Base-by-base conservation (phyloP, 148 eudicot genomes). In the Chenopodium suecicum region DNA sequence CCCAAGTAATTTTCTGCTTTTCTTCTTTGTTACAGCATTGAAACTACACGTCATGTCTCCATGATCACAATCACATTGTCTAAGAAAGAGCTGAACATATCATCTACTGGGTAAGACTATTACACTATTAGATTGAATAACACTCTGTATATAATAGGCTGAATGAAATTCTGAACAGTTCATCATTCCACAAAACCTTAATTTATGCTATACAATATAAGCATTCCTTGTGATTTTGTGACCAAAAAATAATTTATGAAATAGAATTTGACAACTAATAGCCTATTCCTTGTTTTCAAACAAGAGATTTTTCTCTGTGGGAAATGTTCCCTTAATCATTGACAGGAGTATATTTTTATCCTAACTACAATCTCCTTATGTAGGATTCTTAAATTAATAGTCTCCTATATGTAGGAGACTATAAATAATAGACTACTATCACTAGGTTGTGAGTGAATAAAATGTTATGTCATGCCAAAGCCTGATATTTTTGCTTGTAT, bases 21-120 rank as follows among this genome's bases (percentile, higher is more conserved):
- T 16, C 27, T 4, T 48, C 31, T 70, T 11, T 78, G 22, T 72
- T 81, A 84, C 89, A 91, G 97, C 63, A 67, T 90, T 70, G 94
- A 93, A 87, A 91, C 92, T 56, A 93, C 91, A 2, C 89, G 95
- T 20, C 97, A 91, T 83, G 94, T 93, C 70, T 91, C 94, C 14
- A 83, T 91, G 85, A 88, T 91, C 65, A 85, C 93, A 16, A 86
- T 93, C 48, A 91, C 90, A 23, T 72, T 91, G 80, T 90, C 97
- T 37, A 91, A 86, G 76, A 84, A 86, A 78, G 91, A 93, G 87
- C 85, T 93, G 81, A 78, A 90, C 77, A 83, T 91, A 52, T 80
- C 91, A 47, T 85, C 92, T 32, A 81, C 82, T 2, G 97, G 97
- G 94, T 91, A 89, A 79, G 32, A 31, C 63, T 74, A 9, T 14